Evolutionary conservation across 1,139 yeast genomes (phyloP), one percentile per base, ranked within the genome.

Genomic region (Suhomyces yuchorum): DNA sequence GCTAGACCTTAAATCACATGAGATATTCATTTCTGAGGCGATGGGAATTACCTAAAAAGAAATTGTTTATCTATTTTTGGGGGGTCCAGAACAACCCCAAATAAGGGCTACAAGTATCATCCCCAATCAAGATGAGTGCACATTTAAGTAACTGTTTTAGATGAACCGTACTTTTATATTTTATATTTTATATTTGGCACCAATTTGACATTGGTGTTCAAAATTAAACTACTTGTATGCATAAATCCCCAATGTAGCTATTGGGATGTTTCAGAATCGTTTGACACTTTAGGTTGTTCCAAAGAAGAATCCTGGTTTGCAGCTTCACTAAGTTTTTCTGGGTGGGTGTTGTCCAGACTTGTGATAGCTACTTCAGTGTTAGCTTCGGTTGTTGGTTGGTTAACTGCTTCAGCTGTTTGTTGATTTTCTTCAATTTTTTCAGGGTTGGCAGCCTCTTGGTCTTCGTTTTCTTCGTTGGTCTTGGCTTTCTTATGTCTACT

Each of bases 401-500:
- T n/a, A n/a, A n/a, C n/a, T n/a, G n/a, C n/a, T n/a, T n/a, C n/a
- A n/a, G n/a, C n/a, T n/a, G n/a, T n/a, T n/a, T n/a, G n/a, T n/a
- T n/a, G n/a, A n/a, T n/a, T n/a, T n/a, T 28, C 35, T 20, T 3
- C 20, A n/a, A 8, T 28, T 3, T 3, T 11, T n/a, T n/a, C n/a
- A n/a, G n/a, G n/a, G n/a, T n/a, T n/a, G n/a, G n/a, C n/a, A n/a
- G n/a, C n/a, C n/a, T n/a, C n/a, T 37, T 15, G 18, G 15, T n/a
- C 12, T 17, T 24, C 32, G 12, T 19, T 30, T 12, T 26, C 34
- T 1, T 37, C 33, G 2, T 39, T 35, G 18, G 28, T 33, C 18
- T 14, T 22, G 15, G 32, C 22, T 40, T 47, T 47, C 33, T 42
- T 43, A 17, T 65, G 73, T 63, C 80, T 62, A 67, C 59, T 66